Conservation (phyloP, 163 green algal species). For the Coccomyxa subellipsoidea region DNA sequence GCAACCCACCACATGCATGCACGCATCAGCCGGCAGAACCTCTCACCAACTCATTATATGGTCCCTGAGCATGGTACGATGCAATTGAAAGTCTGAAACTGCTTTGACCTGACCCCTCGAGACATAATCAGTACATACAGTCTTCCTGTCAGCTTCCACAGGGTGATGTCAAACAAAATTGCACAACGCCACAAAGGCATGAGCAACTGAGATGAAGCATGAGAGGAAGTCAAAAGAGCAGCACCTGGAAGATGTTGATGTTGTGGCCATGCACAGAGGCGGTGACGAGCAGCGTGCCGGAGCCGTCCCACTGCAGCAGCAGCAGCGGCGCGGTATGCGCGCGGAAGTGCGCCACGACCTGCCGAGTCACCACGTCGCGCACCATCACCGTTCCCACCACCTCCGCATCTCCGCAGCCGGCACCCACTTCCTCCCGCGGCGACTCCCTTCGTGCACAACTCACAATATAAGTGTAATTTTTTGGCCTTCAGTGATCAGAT, state of each 20-base stretch:
- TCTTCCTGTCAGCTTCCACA: too few relatives aligned
- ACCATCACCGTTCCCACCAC: slow-evolving; percentile 50
- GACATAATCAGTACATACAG: too few relatives aligned
- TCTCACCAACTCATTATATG: too few relatives aligned
- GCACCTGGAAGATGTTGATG: slow-evolving; percentile 56
- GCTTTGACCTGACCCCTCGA: too few relatives aligned
- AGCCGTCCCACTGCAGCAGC: slow-evolving; percentile 34
- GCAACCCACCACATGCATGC: background rate
- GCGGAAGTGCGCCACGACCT: slow-evolving; percentile 51
- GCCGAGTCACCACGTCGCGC: slow-evolving; percentile 43
- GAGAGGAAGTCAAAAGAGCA: background rate
- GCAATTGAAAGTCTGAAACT: too few relatives aligned
- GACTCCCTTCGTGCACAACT: background rate
- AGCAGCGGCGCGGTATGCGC: slow-evolving; percentile 47
- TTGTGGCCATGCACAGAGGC: slow-evolving; percentile 52
- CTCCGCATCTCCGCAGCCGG: slow-evolving; percentile 4
- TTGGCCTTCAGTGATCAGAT: too few relatives aligned
- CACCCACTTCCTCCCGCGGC: background rate
- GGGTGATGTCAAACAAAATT: too few relatives aligned
- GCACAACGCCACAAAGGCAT: too few relatives aligned
- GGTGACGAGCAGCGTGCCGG: slow-evolving; percentile 55
- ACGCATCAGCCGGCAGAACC: too few relatives aligned
- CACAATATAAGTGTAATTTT: too few relatives aligned
- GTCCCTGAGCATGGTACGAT: too few relatives aligned
- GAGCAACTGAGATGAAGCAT: background rate